Conservation (phyloP, 2,329 filamentous ascomycete species). For the Chrysoporthe deuterocubensis region DNA sequence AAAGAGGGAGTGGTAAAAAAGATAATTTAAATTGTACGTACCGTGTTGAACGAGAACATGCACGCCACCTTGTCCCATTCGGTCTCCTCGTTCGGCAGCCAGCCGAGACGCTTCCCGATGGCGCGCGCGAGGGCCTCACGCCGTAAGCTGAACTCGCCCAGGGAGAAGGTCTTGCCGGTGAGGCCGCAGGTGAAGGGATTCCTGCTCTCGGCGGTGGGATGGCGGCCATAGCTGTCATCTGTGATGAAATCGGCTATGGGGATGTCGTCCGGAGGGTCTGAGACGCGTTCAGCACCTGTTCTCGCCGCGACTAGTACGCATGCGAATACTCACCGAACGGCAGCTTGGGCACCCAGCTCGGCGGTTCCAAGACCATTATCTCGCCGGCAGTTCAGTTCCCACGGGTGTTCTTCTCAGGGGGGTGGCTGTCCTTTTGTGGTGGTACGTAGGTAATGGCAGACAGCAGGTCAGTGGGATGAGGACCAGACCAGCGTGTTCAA, state of each 20-base stretch:
- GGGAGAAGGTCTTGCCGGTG: conserved; percentile 68
- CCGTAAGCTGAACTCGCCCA: conserved; percentile 65
- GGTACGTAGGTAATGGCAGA: not conserved
- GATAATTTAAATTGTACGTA: conserved; percentile 41
- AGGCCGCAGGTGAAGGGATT: conserved; percentile 80
- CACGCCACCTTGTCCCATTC: conserved; percentile 83
- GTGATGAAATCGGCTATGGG: conserved; percentile 78
- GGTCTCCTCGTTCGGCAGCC: conserved; percentile 69
- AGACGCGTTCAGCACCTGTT: conserved; percentile 23
- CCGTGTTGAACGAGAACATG: conserved; percentile 80
- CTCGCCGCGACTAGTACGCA: not conserved
- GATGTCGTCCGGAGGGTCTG: conserved; percentile 72
- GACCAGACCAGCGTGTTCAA: not conserved
- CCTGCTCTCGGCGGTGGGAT: conserved; percentile 63
- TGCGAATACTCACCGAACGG: conserved; percentile 50
- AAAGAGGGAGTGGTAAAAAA: not conserved
- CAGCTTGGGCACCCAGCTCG: conserved; percentile 64
- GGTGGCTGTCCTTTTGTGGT: too few species aligned
- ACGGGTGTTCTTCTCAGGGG: too few species aligned
- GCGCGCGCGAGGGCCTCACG: conserved; percentile 70
- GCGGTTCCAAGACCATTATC: conserved; percentile 62
- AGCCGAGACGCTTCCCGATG: conserved; percentile 72
- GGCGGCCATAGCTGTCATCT: conserved; percentile 70
- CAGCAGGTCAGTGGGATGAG: not conserved
- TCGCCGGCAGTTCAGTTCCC: conserved; percentile 13